These are phyloP conservation scores for Exophiala sp. DNA, from an alignment of 2,329 filamentous ascomycete genomes.

Conservation along the genomic window DNA sequence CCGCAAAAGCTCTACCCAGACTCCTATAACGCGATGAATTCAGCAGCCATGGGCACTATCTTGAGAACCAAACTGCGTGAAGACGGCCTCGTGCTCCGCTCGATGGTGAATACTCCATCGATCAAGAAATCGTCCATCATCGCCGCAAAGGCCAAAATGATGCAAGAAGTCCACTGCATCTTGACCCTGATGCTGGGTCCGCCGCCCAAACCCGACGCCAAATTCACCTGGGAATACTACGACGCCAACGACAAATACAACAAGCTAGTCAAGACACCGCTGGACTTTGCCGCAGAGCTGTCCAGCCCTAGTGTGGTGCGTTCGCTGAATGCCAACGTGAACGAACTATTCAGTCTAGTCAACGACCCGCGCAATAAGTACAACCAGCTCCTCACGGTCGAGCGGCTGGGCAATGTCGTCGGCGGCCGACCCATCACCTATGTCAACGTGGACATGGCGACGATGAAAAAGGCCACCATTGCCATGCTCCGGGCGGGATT, in stretches of 20 bases:
- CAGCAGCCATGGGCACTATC: conserved; percentile 62
- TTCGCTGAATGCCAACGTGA: conserved; percentile 55
- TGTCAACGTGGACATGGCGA: conserved; percentile 70
- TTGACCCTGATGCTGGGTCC: conserved; percentile 78
- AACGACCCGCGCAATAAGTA: conserved; percentile 78
- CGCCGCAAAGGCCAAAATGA: conserved; percentile 62
- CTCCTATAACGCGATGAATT: conserved; percentile 69
- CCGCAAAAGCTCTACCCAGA: conserved; percentile 78
- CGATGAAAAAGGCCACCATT: conserved; percentile 67
- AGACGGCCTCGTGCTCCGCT: conserved; percentile 67
- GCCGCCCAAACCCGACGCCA: conserved; percentile 60
- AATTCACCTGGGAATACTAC: conserved; percentile 75
- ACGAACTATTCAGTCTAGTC: conserved; percentile 70
- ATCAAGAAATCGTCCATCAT: conserved; percentile 41
- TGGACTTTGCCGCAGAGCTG: conserved; percentile 65
- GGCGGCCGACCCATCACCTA: conserved; percentile 71
- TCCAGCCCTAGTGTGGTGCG: conserved; percentile 54
- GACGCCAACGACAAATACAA: conserved; percentile 62
- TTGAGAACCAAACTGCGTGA: conserved; percentile 84
- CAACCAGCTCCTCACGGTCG: conserved; percentile 66
- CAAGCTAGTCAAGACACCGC: conserved; percentile 59
- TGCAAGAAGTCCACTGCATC: conserved; percentile 72
- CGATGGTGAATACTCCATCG: conserved; percentile 43
- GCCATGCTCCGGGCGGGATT: conserved; percentile 70
- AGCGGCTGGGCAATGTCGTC: conserved; percentile 73